Conservation (phyloP, 192 early-diverging fungal genomes). For the Coemansia umbellata region DNA sequence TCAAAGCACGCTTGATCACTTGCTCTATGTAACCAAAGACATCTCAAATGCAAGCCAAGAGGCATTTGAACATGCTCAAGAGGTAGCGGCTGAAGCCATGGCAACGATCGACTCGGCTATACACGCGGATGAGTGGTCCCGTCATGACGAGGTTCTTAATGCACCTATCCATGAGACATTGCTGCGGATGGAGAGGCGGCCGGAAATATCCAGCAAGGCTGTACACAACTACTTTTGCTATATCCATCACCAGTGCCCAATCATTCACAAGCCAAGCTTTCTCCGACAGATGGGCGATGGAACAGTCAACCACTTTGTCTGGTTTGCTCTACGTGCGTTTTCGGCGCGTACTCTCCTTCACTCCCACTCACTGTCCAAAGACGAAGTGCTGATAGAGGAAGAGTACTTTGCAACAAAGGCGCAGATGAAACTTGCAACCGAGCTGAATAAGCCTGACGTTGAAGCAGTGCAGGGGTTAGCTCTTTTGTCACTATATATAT, state of each 20-base stretch:
- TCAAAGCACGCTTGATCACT: constrained; percentile 37
- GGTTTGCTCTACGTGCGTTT: constrained; percentile 45
- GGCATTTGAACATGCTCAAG: constrained; percentile 16
- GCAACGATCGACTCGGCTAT: background rate
- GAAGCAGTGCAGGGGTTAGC: constrained; percentile 41
- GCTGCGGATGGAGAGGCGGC: constrained; percentile 32
- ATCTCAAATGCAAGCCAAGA: constrained; percentile 21
- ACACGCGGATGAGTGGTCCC: background rate
- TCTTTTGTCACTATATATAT: constrained; percentile 37
- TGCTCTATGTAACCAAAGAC: constrained; percentile 27
- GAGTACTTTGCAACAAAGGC: constrained; percentile 41
- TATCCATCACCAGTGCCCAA: constrained; percentile 48
- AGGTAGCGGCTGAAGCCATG: constrained; percentile 14
- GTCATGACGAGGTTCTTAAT: background rate
- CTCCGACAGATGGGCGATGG: constrained; percentile 35
- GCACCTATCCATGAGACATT: constrained; percentile 26
- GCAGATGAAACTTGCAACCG: constrained; percentile 14
- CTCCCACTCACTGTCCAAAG: constrained; percentile 11
- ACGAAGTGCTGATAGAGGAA: constrained; percentile 34
- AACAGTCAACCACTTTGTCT: constrained; percentile 44
- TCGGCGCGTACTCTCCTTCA: constrained; percentile 33
- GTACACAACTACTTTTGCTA: constrained; percentile 49
- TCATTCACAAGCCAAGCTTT: constrained; percentile 50
- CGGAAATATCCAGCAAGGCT: constrained; percentile 17
- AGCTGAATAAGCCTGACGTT: constrained; percentile 29